Evolutionary conservation across 106 monocot genomes (phyloP), one percentile per base, ranked within the genome.

Genomic region (Posidonia australis): DNA sequence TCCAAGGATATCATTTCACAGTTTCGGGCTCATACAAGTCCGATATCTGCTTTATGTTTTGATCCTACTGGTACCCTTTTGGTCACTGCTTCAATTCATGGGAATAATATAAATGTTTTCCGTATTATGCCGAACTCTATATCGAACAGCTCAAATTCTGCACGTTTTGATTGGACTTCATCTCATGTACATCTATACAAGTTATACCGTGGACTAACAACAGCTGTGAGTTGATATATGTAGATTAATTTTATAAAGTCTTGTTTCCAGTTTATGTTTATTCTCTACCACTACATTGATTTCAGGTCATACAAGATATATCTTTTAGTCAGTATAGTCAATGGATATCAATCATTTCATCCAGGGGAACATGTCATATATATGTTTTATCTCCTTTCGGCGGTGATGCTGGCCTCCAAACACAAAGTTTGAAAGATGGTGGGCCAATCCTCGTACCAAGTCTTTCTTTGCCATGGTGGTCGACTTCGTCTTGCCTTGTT

Each of bases 111-210:
- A 76, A 96, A 96, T 78, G 78, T 96, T 0, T 96, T 96, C 56
- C 73, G 94, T 23, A 90, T 96, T 58, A 84, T 96, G 82, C 86
- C 86, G 44, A 82, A 65, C 13, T 56, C 22, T 20, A 61, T 84
- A 48, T 28, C 75, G 58, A 90, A 82, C 70, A 65, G 76, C 64
- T 78, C 89, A 63, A 74, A 66, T 59, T 67, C 81, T 48, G 58
- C 51, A 28, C 77, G 61, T 73, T 85, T 84, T 78, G 89, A 94
- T 61, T 89, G 89, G 89, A 69, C 77, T 59, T 76, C 87, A 42
- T 84, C 94, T 16, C 94, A 96, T 75, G 80, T 82, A 12, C 94
- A 96, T 71, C 82, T 96, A 29, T 96, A 90, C 76, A 96, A 90
- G 76, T 78, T 96, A 48, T 90, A 90, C 77, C 94, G 94, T 67